A percentile compares a stretch with the other conserved stretches of the same genome.
phyloP scores from a whole-genome alignment of 306 rosid species.

The Malus domestica region DNA sequence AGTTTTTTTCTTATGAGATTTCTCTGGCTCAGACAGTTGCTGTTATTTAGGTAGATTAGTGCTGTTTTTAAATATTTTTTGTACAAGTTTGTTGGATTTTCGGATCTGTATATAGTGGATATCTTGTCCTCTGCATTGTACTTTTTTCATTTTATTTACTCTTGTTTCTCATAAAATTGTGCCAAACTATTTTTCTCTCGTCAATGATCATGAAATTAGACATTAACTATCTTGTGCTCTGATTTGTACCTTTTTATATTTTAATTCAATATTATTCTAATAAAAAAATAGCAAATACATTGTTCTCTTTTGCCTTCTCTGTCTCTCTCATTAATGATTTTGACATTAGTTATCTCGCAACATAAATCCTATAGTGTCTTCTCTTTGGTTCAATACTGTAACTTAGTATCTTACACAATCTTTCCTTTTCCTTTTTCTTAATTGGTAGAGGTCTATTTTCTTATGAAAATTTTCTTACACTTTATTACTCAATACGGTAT shows the following conservation, averaged over 20 bases:
- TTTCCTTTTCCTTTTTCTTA: neutral
- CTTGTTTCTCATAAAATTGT: neutral
- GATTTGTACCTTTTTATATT: neutral
- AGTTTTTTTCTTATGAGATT: neutral
- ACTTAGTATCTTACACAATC: neutral
- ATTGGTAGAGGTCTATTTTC: neutral
- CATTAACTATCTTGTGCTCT: neutral
- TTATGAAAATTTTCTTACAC: neutral
- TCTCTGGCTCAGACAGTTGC: neutral
- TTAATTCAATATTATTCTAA: too few species aligned
- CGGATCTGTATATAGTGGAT: neutral
- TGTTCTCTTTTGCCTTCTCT: neutral
- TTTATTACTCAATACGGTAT: neutral
- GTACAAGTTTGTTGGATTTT: neutral
- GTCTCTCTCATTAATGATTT: neutral
- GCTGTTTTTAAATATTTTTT: neutral
- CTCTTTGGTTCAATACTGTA: neutral
- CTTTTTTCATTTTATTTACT: neutral
- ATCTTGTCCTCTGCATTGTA: neutral
- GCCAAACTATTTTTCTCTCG: neutral
- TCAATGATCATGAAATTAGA: neutral
- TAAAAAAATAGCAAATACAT: too few species aligned
- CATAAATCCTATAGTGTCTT: neutral
- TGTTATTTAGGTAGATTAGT: neutral
- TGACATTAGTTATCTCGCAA: neutral